Evolutionary conservation across 2,329 filamentous ascomycete genomes (phyloP), one percentile per base, ranked within the genome.

Genomic region (Aspergillus awamori): DNA sequence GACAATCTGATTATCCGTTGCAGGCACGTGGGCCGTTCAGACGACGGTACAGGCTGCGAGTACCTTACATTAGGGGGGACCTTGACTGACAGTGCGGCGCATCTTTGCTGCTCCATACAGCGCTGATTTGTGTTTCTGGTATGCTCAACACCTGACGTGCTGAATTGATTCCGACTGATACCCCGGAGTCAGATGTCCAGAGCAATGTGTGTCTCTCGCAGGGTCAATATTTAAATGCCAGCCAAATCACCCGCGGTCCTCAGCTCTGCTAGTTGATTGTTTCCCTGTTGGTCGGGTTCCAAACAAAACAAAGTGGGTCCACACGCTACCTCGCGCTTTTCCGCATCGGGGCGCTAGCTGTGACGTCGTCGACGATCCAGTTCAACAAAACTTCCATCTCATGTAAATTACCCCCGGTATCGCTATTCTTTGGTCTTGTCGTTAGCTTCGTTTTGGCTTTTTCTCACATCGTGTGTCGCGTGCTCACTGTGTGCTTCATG

Each of bases 351-450:
- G 30, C 22, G 8, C 10, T 26, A 38, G 33, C 39, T 58, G 57
- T 64, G 62, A 64, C 62, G 62, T 64, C 54, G 38, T 47, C 53
- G 39, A 45, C 36, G 38, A 43, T 30, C 53, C 47, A 47, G 41
- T 20, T 13, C 20, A 45, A 28, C 53, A 45, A 56, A 56, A 47
- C 43, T 39, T 47, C 39, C 41, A 47, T 56, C 43, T 22, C 22
- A 45, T 55, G 22, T 55, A 41, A 41, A 13, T 15, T 28, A 45
- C 26, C 41, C n/a, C 28, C 38, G 43, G 22, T 41, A 38, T 24
- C 33, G 41, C 30, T 20, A 38, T 47, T 53, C 56, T 36, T 38
- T 49, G 47, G 7, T 54, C n/a, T 52, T 39, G 41, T 30, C 8
- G 15, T 30, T 45, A 20, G 39, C 20, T 38, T 28, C 15, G 6